Conservation (phyloP, 1,284 basidiomycete genomes). For the Spongiforma sp. region DNA sequence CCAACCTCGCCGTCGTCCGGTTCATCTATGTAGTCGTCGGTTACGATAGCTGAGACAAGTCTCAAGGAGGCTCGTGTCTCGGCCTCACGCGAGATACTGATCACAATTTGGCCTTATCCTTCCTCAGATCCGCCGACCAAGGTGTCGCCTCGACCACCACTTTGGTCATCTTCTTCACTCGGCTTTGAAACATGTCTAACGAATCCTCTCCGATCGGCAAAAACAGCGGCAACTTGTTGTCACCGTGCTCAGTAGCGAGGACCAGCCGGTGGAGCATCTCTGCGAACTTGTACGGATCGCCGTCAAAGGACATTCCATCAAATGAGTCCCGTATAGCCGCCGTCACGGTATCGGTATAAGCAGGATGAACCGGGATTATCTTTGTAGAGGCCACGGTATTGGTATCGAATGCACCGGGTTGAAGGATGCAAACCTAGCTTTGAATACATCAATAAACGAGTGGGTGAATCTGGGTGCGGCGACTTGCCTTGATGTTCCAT, state of each 20-base stretch:
- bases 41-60: no score
- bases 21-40: no score
- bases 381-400: not conserved
- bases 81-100: no score
- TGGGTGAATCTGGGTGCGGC: not conserved
- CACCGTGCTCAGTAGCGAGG: not conserved
- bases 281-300: conserved; percentile 23
- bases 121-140: conserved; percentile 1
- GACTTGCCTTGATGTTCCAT: conserved; percentile 29
- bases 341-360: conserved; percentile 15
- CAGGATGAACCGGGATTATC: conserved; percentile 13
- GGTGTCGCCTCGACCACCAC: conserved; percentile 4
- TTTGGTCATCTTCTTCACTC: conserved; percentile 1
- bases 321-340: not conserved
- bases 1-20: no score
- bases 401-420: conserved; percentile 19
- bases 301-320: conserved; percentile 1
- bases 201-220: conserved; percentile 23
- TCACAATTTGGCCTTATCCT: conserved; percentile 8
- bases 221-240: conserved; percentile 13
- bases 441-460: no score
- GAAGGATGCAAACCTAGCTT: conserved; percentile 24
- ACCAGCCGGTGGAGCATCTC: conserved; percentile 17
- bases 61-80: no score
- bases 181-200: conserved; percentile 3